Evolutionary conservation across 257 asterid species (phyloP).

Genomic region (Solanum paucissectum): DNA sequence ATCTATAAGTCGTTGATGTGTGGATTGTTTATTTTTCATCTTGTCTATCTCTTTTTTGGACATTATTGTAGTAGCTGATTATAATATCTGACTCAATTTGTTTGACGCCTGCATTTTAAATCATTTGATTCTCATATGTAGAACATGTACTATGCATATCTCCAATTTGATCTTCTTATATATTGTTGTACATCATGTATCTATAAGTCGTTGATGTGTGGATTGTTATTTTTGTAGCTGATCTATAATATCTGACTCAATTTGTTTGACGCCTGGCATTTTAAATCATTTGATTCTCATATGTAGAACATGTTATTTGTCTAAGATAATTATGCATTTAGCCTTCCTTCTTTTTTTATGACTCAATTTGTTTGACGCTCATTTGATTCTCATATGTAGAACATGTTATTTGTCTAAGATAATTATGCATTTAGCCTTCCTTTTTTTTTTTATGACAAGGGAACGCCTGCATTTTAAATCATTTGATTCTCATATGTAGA

Average conservation of each 20-base stretch:
- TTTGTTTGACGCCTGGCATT: not conserved
- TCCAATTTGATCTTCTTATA: too few relatives aligned
- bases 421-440: not conserved
- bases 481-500: not conserved
- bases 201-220: too few relatives aligned
- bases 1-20: not conserved
- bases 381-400: not conserved
- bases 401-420: not conserved
- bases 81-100: too few relatives aligned
- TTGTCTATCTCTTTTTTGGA: not conserved
- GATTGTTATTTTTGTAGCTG: not conserved
- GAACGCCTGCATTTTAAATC: not conserved
- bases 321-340: not conserved
- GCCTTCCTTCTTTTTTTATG: not conserved
- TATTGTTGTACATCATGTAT: too few relatives aligned
- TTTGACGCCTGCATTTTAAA: too few relatives aligned
- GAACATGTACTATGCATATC: too few relatives aligned
- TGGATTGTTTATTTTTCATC: not conserved
- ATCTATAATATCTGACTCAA: not conserved
- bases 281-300: not conserved
- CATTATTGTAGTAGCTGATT: not conserved
- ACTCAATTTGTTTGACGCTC: too few relatives aligned
- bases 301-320: not conserved
- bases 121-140: too few relatives aligned
- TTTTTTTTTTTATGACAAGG: too few relatives aligned